Evolutionary conservation across 768 basidiomycete species (phyloP).

Genomic region (Pisolithus microcarpus): DNA sequence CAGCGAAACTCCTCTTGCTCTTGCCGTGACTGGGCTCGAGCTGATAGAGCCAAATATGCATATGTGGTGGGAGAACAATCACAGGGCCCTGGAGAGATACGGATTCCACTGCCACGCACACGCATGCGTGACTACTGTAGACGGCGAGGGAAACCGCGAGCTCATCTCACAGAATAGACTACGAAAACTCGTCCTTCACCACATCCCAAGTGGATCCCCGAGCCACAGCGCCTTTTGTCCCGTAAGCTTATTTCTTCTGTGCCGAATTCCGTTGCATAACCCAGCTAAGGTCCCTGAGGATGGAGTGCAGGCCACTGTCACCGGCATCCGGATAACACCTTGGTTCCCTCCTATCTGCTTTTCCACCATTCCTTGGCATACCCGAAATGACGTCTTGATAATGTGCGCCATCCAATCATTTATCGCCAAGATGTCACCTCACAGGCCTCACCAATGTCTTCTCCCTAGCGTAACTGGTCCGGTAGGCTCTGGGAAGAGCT

Average conservation of each 20-base stretch:
- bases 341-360: neutral
- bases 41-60: neutral
- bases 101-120: neutral
- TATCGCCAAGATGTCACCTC: neutral
- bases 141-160: no score
- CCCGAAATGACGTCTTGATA: neutral
- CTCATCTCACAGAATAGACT: neutral
- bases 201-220: neutral
- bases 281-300: neutral
- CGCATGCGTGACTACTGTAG: neutral
- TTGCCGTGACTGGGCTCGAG: neutral
- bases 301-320: neutral
- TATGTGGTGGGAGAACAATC: neutral
- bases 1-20: neutral
- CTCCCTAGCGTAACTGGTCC: neutral
- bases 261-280: neutral
- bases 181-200: neutral
- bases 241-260: neutral
- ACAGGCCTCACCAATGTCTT: neutral
- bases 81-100: neutral
- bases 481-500: neutral
- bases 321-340: neutral
- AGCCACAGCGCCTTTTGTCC: neutral
- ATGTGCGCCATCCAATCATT: neutral
- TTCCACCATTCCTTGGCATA: neutral